Percentiles rank a stretch among this genome's conserved stretches.
Conservation (phyloP, 352 stramenopile species). For the Blastocystis sp. region DNA sequence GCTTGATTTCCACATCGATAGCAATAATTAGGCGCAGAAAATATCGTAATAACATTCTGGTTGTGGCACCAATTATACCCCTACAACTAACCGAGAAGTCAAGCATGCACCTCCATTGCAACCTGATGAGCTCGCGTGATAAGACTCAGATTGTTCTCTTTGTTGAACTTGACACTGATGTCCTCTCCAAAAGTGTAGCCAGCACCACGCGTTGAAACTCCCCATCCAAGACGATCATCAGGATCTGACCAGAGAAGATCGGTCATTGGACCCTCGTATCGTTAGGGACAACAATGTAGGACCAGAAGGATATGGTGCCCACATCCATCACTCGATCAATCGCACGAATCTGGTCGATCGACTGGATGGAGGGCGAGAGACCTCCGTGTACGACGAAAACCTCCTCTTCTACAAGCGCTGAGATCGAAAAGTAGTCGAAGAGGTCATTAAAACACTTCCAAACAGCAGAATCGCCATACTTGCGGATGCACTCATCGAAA, state of each 20-base stretch:
- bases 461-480: slow-evolving; percentile 96
- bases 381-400: slow-evolving; percentile 85
- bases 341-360: slow-evolving; percentile 84
- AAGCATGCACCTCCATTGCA: slow-evolving; percentile 82
- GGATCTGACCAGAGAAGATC: slow-evolving; percentile 95
- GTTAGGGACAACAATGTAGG: neutral
- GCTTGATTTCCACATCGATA: slow-evolving; percentile 96
- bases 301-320: neutral
- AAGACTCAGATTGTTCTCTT: slow-evolving; percentile 84
- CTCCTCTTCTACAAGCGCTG: slow-evolving; percentile 86
- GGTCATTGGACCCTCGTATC: slow-evolving; percentile 91
- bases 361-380: slow-evolving; percentile 80
- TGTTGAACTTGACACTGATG: slow-evolving; percentile 85
- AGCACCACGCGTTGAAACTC: slow-evolving; percentile 83
- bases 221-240: slow-evolving; percentile 86
- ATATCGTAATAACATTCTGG: slow-evolving; percentile 92
- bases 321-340: slow-evolving; percentile 86
- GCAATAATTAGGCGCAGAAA: slow-evolving; percentile 97
- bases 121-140: slow-evolving; percentile 87
- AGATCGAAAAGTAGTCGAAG: slow-evolving; percentile 90
- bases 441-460: slow-evolving; percentile 94
- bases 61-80: slow-evolving; percentile 87
- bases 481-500: slow-evolving; percentile 95
- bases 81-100: slow-evolving; percentile 69
- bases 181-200: slow-evolving; percentile 85